Base-by-base conservation (phyloP, 768 basidiomycete genomes). In the Leccinellum rugosiceps region DNA sequence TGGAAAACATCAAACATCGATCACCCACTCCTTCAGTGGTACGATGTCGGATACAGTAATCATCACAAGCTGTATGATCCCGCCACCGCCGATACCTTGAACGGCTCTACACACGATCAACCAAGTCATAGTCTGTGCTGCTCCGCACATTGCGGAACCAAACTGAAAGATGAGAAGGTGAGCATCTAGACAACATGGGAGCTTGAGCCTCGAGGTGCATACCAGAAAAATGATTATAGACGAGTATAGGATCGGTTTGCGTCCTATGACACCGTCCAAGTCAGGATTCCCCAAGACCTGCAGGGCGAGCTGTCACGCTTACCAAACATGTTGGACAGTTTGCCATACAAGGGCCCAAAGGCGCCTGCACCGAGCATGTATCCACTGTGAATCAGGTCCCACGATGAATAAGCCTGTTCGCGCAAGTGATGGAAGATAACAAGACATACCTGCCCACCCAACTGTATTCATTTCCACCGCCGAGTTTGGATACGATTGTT, bases 11-110 rank as follows among this genome's bases (percentile, higher is more conserved):
- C 49, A 21, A 32, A 38, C 52, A 0, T 44, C 26, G 10, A 25
- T 8, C 8, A 73, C 84, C 51, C 68, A 89, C 89, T 92, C 85
- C 74, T 84, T 76, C 35, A 95, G 72, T 0, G 91, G 83, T 0
- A 92, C 88, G 34, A 95, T 92, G 71, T 95, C 93, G 45, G 87
- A 83, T 44, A 92, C 84, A 2, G 83, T 88, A 63, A 92, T 92
- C 50, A 86, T 81, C 7, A 88, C 86, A 60, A 91, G 75, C 65
- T 89, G 88, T 15, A 91, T 76, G 58, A 92, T 86, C 5, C 88
- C 90, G 10, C 89, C 90, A 7, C 89, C 90, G 25, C 92, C 92
- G 31, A 93, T 84, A 9, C 92, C 92, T 68, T 93, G 92, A 3
- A 94, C 75, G 3, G 89, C 91, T 61, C 92, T 82, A 44, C 81